Evolutionary conservation across 2,329 filamentous ascomycete genomes (phyloP).

Genomic region (Aspergillus pseudoviridinutans): DNA sequence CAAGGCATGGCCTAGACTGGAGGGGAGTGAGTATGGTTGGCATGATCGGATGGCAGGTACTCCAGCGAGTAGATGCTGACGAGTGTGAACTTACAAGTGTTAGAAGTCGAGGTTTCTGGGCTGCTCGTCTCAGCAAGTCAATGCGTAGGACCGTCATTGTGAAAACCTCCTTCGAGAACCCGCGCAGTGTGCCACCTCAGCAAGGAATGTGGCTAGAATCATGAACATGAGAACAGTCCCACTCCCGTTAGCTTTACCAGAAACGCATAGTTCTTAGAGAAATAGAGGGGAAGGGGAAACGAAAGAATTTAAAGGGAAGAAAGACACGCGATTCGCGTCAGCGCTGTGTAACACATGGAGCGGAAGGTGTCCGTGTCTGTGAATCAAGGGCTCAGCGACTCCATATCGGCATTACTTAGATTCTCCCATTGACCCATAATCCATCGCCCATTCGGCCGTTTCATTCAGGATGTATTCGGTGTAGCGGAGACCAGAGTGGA

Average conservation of each 20-base stretch:
- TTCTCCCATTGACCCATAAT: neutral
- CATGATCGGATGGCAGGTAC: conserved; percentile 1
- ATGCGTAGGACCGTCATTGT: conserved; percentile 8
- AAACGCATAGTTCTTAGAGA: neutral
- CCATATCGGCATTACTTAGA: neutral
- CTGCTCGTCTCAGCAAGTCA: conserved; percentile 8
- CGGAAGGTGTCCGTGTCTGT: conserved; percentile 18
- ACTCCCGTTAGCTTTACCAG: conserved; percentile 9
- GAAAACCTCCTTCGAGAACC: neutral
- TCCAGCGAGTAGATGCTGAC: neutral
- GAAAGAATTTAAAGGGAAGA: neutral
- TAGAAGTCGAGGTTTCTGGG: neutral
- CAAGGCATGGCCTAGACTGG: conserved; percentile 17
- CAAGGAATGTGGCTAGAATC: neutral
- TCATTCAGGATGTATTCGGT: neutral
- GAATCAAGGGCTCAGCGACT: neutral
- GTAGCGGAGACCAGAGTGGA: neutral
- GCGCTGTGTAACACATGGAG: neutral
- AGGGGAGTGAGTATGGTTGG: conserved; percentile 23
- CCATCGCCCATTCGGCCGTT: neutral
- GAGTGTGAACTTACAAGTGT: conserved; percentile 9
- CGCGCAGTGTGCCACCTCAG: neutral
- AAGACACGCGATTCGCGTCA: neutral
- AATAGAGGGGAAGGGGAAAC: neutral
- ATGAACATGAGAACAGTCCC: neutral